Base-by-base conservation (phyloP, 805 yeast species). In the Deakozyma indianensis region DNA sequence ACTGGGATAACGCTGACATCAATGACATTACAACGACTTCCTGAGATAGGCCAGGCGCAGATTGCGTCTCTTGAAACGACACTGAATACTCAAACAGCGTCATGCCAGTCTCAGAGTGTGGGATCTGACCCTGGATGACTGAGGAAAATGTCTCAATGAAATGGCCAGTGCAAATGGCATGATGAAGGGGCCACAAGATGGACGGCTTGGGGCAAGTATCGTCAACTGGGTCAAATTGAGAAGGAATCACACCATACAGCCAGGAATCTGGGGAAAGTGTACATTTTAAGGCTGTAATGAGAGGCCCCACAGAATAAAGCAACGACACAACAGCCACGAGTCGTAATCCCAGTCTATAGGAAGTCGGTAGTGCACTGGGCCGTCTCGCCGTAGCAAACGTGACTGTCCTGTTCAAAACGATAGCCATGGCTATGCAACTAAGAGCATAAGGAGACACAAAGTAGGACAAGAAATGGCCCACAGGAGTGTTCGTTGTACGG, bases 61-160 rank as follows among this genome's bases (percentile, higher is more conserved):
- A 66, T 57, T 72, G 81, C 47, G 73, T 78, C 53, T 83, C 92
- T 54, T 82, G 88, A 56, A 80, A 80, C 11, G 85, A 83, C 15
- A 81, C 58, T 3, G 90, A 80, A 53, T 77, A 80, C 58, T 83
- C 92, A 60, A 83, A 81, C 28, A 83, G 62, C 0, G 92, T 78
- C 50, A 82, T 65, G 0, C 85, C 85, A 15, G 79, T 72, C 46
- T 80, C 88, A 20, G 75, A 70, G 46, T 70, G 67, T 4, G 85
- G 82, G 22, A 64, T 60, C 40, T 65, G 65, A 7, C 83, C 83
- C 46, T 71, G 68, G 5, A 77, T 67, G 23, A 73, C 75, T 2
- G 81, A 67, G 7, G 77, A 65, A 53, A 81, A 77, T 0, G 85
- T 76, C 59, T 83, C 90, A 15, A 77, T 59, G 44, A 78, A 77